Evolutionary conservation across 768 basidiomycete species (phyloP), one percentile per base, ranked within the genome.

Genomic region (Russula sp.): DNA sequence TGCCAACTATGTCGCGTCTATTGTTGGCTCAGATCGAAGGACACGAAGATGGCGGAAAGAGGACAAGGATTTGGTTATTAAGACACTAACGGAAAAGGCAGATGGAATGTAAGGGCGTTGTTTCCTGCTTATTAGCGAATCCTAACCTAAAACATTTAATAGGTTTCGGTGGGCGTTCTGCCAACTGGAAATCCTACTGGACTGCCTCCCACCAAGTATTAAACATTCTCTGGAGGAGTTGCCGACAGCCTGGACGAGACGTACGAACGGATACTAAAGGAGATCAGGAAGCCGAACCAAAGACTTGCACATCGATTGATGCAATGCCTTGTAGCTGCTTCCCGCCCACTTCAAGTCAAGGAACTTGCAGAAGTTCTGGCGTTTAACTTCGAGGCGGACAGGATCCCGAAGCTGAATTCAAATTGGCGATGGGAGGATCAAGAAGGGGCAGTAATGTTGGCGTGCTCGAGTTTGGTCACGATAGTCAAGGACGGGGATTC

Each of bases 111-210:
- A 54, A 54, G 60, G 18, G 22, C 11, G 9, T 18, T n/a, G 22
- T 24, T 14, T 7, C 6, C 20, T 7, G 14, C 44, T 18, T 8
- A 46, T 30, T 3, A 13, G 14, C 28, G 22, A 10, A n/a, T 0
- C n/a, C 7, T 24, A 36, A 14, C 13, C n/a, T 38, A 16, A 0
- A 13, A 54, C 16, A 24, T 34, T 34, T 34, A 34, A 34, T 22
- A 61, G 60, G 52, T 61, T 61, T 22, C 22, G 51, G 13, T 61
- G 60, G 60, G 60, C 36, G 10, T 53, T 32, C 14, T 55, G 61
- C 16, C 61, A 62, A 30, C 16, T 62, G 22, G 42, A 48, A 20
- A 11, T 28, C 24, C 34, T 62, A 3, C 53, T 44, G 0, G 20
- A 62, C 2, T 62, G 52, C 36, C 18, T 56, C 16, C 55, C 44